Evolutionary conservation across 2,329 filamentous ascomycete species (phyloP), one percentile per base, ranked within the genome.

Genomic region (Talaromyces sp.): DNA sequence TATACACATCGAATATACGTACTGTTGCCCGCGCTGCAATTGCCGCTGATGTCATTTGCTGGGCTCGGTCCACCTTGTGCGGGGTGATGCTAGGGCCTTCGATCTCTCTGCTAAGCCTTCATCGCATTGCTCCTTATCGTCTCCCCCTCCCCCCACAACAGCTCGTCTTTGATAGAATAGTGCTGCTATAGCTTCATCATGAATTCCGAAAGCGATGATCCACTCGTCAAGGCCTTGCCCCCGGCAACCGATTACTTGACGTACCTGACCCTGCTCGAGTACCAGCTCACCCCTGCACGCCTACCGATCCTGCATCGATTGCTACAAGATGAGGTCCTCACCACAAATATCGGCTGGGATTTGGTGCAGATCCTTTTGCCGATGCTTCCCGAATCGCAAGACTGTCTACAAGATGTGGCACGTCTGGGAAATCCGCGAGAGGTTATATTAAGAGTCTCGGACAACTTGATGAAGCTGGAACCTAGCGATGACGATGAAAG

Each of bases 271-370:
- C 78, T 88, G 48, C 74, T 88, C 59, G 86, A 88, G 69, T 86
- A 87, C 74, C 86, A 88, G 68, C 76, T 88, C 56, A 86, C 80
- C 7, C 77, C 80, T 39, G 80, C 83, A 61, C 84, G 82, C 60
- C 75, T 88, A 21, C 84, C 84, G 0, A 77, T 81, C 2, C 76
- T 88, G 25, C 85, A 86, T 68, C 75, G 80, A 39, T 77, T 88
- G 21, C 76, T 88, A 14, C 84, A 87, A 70, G 85, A 88, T 78
- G 80, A 83, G 64, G 82, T 80, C 54, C 72, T 88, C 39, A 86
- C 85, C 3, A 80, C 80, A 50, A 86, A 87, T 66, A 88, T 88
- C 68, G 86, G 86, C 64, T 88, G 86, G 86, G 86, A 88, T 71
- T 72, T 88, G 46, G 82, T 88, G 5, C 83, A 86, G 67, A 73